Evolutionary conservation across 202 grass and related monocot genomes (phyloP).

Genomic region (Miscanthus sacchariflorus): DNA sequence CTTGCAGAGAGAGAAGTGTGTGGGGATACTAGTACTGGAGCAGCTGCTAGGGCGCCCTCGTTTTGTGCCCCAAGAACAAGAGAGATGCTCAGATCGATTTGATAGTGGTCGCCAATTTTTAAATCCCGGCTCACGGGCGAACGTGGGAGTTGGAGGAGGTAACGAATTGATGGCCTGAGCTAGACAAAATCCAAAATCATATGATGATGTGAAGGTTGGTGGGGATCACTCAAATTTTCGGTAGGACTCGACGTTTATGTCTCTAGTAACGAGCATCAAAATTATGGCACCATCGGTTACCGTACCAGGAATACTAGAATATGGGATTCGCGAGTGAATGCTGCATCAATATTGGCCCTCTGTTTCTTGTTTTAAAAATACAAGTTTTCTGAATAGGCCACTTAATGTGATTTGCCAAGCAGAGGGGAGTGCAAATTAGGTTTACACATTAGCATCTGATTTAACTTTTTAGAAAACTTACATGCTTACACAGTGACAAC

Average conservation of each 20-base stretch:
- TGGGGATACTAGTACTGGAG: not conserved
- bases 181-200: constrained; percentile 58
- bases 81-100: constrained; percentile 41
- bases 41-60: not conserved
- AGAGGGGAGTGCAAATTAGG: not conserved
- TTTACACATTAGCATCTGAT: not conserved
- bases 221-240: constrained; percentile 12
- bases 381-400: not conserved
- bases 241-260: not conserved
- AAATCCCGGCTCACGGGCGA: constrained; percentile 39
- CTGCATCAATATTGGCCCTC: constrained; percentile 30
- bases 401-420: not conserved
- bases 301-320: constrained; percentile 41
- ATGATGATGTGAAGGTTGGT: constrained; percentile 48
- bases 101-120: constrained; percentile 44
- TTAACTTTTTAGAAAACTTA: not conserved
- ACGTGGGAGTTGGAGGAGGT: constrained; percentile 54
- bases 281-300: constrained; percentile 29
- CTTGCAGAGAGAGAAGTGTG: not conserved
- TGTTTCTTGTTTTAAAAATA: not conserved
- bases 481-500: not conserved
- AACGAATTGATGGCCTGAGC: constrained; percentile 55
- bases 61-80: constrained; percentile 41
- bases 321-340: constrained; percentile 47
- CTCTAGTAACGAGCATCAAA: constrained; percentile 40